phyloP scores from a whole-genome alignment of 2,329 filamentous ascomycete genomes.

The Penicillium griseofulvum region DNA sequence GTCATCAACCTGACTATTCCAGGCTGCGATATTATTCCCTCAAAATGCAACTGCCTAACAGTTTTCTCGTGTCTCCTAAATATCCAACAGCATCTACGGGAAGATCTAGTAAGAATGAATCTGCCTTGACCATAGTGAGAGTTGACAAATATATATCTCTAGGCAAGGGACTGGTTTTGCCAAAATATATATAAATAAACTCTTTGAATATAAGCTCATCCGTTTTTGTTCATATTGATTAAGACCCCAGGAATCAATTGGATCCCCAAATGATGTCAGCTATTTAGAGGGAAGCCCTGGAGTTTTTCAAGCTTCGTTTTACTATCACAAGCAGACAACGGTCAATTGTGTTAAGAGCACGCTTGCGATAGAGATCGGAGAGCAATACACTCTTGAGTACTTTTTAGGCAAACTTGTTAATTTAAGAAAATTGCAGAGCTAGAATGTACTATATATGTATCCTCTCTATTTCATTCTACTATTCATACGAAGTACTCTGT shows the following conservation, averaged over 20 bases:
- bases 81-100: neutral
- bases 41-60: neutral
- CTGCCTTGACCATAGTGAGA: neutral
- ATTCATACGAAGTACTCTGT: neutral
- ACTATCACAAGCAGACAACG: conserved; percentile 4
- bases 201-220: neutral
- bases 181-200: too few relatives aligned
- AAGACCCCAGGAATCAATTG: neutral
- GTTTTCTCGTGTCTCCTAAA: too few relatives aligned
- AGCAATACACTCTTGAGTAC: neutral
- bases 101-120: neutral
- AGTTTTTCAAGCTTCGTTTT: neutral
- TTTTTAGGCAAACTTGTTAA: neutral
- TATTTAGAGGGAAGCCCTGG: neutral
- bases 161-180: neutral
- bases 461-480: neutral
- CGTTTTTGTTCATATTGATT: neutral
- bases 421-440: neutral
- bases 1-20: neutral
- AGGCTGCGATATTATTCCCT: neutral
- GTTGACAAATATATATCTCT: neutral
- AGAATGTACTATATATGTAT: neutral
- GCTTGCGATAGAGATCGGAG: neutral
- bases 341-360: neutral
- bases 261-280: neutral